Evolutionary conservation across 1,284 basidiomycete species (phyloP).

Genomic region (Xerocomus nothofagi): DNA sequence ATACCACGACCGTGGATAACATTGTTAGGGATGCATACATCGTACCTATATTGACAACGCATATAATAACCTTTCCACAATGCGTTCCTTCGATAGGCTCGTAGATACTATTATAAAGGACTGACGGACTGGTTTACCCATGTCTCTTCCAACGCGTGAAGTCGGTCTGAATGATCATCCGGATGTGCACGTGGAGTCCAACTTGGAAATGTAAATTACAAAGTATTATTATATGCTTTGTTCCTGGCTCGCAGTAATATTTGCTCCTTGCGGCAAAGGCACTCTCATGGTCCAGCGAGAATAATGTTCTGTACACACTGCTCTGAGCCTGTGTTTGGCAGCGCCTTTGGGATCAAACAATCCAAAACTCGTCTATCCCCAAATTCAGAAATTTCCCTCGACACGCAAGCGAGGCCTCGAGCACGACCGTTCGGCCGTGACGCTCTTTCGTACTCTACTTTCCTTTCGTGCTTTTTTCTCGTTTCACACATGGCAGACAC

Average conservation of each 20-base stretch:
- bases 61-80: background rate
- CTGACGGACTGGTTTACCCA: background rate
- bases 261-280: background rate
- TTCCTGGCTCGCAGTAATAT: background rate
- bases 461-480: background rate
- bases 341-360: slow-evolving; percentile 15
- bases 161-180: background rate
- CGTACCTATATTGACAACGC: background rate
- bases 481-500: slow-evolving; percentile 18
- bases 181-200: background rate
- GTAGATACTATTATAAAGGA: no score
- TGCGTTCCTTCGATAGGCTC: background rate
- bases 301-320: no score
- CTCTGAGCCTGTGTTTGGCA: slow-evolving; percentile 12
- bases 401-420: no score
- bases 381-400: background rate
- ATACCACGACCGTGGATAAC: background rate
- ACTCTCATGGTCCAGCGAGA: no score
- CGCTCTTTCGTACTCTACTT: slow-evolving; percentile 1
- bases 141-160: background rate
- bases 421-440: background rate
- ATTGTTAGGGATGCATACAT: background rate
- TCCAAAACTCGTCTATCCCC: slow-evolving; percentile 13
- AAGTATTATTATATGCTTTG: no score
- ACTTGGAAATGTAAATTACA: background rate